Percentiles rank a stretch among this genome's conserved stretches.
These are phyloP conservation scores for Trichomonascaceae sp. DNA, from an alignment of 1,139 yeast genomes.

Conservation along the genomic window DNA sequence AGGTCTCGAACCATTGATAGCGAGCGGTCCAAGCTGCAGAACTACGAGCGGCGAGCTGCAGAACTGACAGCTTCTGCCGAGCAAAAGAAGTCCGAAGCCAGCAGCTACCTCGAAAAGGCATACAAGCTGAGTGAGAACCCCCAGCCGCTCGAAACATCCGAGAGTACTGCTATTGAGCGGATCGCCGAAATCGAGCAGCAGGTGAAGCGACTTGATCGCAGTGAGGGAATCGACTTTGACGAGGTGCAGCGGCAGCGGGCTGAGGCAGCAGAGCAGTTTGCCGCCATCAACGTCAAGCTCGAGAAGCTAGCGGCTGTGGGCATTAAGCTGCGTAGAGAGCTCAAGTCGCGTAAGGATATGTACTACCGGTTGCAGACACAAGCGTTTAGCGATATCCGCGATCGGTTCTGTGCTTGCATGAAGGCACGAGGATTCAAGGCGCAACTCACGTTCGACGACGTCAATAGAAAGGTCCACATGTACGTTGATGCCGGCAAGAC, in stretches of 20 bases:
- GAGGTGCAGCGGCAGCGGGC: background rate
- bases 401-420: slow-evolving; percentile 17
- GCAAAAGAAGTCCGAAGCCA: too few relatives aligned
- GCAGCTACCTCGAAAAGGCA: too few relatives aligned
- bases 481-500: slow-evolving; percentile 17
- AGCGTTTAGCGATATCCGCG: slow-evolving; percentile 6
- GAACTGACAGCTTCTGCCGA: too few relatives aligned
- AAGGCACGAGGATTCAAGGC: slow-evolving; percentile 61
- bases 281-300: background rate
- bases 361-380: slow-evolving; percentile 10
- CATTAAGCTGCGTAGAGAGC: background rate
- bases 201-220: background rate
- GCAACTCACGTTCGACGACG: slow-evolving; percentile 46
- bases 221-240: background rate
- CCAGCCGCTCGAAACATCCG: too few relatives aligned
- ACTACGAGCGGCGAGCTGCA: too few relatives aligned
- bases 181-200: background rate
- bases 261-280: background rate
- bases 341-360: slow-evolving; percentile 13
- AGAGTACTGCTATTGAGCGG: too few relatives aligned
- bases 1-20: too few relatives aligned
- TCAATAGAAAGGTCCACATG: slow-evolving; percentile 25
- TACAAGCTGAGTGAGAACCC: too few relatives aligned
- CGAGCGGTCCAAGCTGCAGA: too few relatives aligned
- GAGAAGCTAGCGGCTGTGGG: background rate